Evolutionary conservation across 176 grass and related monocot genomes (phyloP).

Genomic region (Panicum miliaceum): DNA sequence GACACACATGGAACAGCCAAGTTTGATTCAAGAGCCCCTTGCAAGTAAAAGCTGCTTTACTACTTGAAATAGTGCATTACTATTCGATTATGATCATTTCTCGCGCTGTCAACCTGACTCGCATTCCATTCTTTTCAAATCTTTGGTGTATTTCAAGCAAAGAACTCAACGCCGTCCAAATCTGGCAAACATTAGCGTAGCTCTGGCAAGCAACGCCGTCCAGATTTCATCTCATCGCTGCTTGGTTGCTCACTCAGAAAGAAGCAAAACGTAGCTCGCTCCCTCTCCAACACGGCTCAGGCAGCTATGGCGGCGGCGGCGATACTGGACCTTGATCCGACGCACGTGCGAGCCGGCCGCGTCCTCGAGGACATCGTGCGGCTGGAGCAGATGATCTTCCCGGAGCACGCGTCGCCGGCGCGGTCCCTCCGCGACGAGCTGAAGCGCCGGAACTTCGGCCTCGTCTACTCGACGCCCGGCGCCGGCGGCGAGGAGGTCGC

Average conservation of each 20-base stretch:
- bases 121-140: neutral
- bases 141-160: neutral
- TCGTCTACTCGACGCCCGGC: constrained; percentile 56
- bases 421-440: constrained; percentile 70
- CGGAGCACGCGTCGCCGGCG: constrained; percentile 90
- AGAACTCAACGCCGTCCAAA: neutral
- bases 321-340: constrained; percentile 64
- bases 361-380: constrained; percentile 68
- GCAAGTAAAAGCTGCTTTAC: too few relatives aligned
- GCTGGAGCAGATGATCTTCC: constrained; percentile 74
- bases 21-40: neutral
- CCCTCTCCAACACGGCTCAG: neutral
- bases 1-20: neutral
- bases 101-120: neutral
- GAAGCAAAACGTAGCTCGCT: too few relatives aligned
- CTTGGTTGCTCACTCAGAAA: neutral
- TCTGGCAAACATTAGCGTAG: neutral
- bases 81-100: neutral
- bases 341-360: constrained; percentile 38
- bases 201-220: too few relatives aligned
- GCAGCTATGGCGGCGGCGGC: constrained; percentile 1
- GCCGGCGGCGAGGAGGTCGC: constrained; percentile 40
- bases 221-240: neutral
- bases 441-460: constrained; percentile 64
- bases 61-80: neutral